Conservation (phyloP, 805 yeast species). For the Maudiozyma bulderi region DNA sequence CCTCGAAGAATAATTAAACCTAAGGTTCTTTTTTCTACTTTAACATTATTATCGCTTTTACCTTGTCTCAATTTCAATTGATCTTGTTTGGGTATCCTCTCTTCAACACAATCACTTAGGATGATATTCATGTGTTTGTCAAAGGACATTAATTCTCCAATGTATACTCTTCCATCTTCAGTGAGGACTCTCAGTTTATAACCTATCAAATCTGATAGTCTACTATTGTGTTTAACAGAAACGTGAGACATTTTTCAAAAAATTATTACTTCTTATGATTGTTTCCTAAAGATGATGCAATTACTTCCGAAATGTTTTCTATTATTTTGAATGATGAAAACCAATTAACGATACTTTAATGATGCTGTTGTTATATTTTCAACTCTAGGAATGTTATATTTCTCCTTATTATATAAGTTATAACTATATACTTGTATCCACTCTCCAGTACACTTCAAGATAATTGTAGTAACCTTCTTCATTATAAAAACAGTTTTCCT, state of each 20-base stretch:
- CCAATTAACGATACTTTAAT: too few relatives aligned
- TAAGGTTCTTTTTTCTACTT: constrained; percentile 62
- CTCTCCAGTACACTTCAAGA: too few relatives aligned
- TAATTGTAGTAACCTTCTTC: too few relatives aligned
- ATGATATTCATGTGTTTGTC: constrained; percentile 87
- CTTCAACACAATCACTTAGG: constrained; percentile 74
- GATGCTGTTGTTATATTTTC: too few relatives aligned
- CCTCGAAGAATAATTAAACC: constrained; percentile 85
- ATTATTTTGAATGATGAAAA: too few relatives aligned
- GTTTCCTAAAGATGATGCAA: background rate
- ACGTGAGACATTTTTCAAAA: constrained; percentile 7
- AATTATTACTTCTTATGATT: background rate
- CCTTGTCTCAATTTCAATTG: constrained; percentile 26
- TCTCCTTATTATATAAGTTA: too few relatives aligned
- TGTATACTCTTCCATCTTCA: constrained; percentile 65
- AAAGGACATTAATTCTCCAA: constrained; percentile 78
- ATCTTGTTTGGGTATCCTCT: constrained; percentile 56
- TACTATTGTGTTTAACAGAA: constrained; percentile 20
- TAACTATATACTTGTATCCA: too few relatives aligned
- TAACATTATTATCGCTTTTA: constrained; percentile 24
- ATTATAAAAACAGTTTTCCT: too few relatives aligned
- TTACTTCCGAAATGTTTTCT: too few relatives aligned
- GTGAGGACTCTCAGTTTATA: constrained; percentile 66
- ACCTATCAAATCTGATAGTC: constrained; percentile 52
- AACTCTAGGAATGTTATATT: too few relatives aligned